These are phyloP conservation scores for Helminthosporium solani DNA, from an alignment of 2,329 filamentous ascomycete species.

Conservation along the genomic window DNA sequence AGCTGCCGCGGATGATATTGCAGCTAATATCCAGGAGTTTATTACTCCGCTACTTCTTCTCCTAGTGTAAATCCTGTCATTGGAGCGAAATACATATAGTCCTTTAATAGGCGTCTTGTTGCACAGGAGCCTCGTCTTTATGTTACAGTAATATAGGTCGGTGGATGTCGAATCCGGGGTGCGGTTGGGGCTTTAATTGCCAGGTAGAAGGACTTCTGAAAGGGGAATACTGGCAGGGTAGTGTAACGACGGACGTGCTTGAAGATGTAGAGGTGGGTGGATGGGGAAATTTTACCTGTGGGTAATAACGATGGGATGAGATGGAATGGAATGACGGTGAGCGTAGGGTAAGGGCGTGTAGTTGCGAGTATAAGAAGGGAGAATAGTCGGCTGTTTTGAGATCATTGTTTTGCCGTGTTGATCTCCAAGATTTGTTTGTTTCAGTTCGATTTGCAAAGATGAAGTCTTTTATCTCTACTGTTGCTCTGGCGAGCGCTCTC, in stretches of 20 bases:
- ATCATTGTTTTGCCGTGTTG: not conserved
- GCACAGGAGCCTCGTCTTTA: constrained; percentile 4
- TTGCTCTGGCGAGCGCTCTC: constrained; percentile 15
- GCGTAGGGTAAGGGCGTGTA: not conserved
- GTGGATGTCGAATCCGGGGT: constrained; percentile 11
- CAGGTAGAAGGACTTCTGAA: not conserved
- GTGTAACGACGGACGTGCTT: constrained; percentile 5
- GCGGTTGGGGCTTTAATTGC: constrained; percentile 4
- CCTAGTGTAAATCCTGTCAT: constrained; percentile 1
- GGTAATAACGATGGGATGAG: constrained; percentile 12
- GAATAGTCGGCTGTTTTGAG: not conserved
- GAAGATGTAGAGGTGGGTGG: constrained; percentile 1
- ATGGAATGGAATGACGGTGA: not conserved
- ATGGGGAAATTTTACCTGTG: constrained; percentile 17
- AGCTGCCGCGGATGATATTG: constrained; percentile 2
- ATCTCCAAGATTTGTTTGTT: not conserved
- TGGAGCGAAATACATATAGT: constrained; percentile 16
- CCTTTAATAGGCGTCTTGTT: constrained; percentile 8
- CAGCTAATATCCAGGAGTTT: constrained; percentile 15
- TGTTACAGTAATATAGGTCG: constrained; percentile 18
- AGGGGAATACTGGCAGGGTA: not conserved
- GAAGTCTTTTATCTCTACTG: constrained; percentile 23
- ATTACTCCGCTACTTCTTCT: not conserved
- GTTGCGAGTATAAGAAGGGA: constrained; percentile 12
- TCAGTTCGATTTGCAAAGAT: constrained; percentile 10